Evolutionary conservation across 176 grass and related monocot genomes (phyloP).

Genomic region (Hordeum vulgare): DNA sequence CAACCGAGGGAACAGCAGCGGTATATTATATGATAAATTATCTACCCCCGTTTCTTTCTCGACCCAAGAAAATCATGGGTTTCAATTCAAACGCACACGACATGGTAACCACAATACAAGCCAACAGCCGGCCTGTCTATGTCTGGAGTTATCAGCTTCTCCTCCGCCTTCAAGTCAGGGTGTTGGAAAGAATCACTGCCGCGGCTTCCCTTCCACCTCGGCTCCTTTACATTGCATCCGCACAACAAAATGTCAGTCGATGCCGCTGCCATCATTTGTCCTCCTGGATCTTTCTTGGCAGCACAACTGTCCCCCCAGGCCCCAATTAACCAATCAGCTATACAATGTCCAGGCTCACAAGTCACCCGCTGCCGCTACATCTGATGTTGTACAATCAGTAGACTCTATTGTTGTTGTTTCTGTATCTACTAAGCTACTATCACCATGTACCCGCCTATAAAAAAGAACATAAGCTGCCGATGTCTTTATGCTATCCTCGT

Average conservation of each 20-base stretch:
- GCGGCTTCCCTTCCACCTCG: not conserved
- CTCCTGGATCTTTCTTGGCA: not conserved
- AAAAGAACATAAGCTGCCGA: constrained; percentile 97
- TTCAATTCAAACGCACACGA: not conserved
- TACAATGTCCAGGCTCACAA: constrained; percentile 34
- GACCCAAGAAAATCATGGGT: constrained; percentile 12
- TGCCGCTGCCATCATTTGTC: not conserved
- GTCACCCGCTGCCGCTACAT: not conserved
- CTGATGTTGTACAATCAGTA: constrained; percentile 26
- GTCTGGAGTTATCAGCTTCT: not conserved
- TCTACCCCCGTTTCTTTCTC: not conserved
- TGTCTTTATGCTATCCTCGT: constrained; percentile 73
- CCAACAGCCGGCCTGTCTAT: not conserved
- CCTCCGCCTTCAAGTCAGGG: constrained; percentile 10
- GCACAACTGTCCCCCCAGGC: not conserved
- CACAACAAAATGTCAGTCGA: not conserved
- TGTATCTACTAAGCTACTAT: constrained; percentile 45
- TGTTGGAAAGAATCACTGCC: constrained; percentile 2
- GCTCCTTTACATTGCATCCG: not conserved
- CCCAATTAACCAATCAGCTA: constrained; percentile 27
- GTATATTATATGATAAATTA: not conserved
- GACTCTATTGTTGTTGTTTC: constrained; percentile 21
- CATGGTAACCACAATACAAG: not conserved
- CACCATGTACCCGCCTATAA: constrained; percentile 54
- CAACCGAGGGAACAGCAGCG: not conserved